Percentiles rank a stretch among this genome's conserved stretches.
Conservation (phyloP, 202 grass and related monocot species). For the Musa balbisiana region DNA sequence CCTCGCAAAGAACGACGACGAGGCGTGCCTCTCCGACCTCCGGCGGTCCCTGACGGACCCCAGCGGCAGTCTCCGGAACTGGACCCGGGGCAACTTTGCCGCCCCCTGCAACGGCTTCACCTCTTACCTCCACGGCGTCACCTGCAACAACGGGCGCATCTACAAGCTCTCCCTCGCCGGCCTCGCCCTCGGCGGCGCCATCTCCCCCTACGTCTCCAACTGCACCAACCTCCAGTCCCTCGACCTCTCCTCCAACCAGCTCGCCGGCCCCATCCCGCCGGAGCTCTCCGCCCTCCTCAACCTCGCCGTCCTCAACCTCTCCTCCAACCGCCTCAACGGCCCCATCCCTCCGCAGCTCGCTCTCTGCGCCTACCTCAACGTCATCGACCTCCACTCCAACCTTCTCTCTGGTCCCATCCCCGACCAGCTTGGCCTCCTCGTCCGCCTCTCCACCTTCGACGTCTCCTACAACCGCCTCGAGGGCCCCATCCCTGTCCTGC, state of each 20-base stretch:
- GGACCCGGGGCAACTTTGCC: background rate
- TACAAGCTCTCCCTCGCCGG: constrained; percentile 2
- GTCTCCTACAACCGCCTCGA: constrained; percentile 12
- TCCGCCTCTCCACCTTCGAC: constrained; percentile 6
- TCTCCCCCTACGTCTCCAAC: background rate
- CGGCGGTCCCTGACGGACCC: background rate
- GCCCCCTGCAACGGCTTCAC: constrained; percentile 2
- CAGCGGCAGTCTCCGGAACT: background rate
- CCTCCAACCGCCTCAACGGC: background rate
- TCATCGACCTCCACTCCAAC: constrained; percentile 3
- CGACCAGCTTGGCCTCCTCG: background rate
- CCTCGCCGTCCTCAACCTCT: constrained; percentile 1
- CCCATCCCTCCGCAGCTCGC: background rate
- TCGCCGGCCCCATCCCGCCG: background rate
- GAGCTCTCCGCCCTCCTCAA: background rate
- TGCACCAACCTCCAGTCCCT: constrained; percentile 1
- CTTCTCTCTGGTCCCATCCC: background rate
- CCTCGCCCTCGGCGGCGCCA: background rate
- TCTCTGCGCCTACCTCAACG: constrained; percentile 1
- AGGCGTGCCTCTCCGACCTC: background rate
- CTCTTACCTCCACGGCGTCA: background rate
- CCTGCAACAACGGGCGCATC: background rate
- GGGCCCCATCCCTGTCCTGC: background rate
- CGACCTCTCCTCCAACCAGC: constrained; percentile 1
- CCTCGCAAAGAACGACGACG: background rate